A percentile compares a stretch with the other conserved stretches of the same genome.
These are phyloP conservation scores for Beverwykella pulmonaria DNA, from an alignment of 495 filamentous ascomycete genomes.

Conservation along the genomic window DNA sequence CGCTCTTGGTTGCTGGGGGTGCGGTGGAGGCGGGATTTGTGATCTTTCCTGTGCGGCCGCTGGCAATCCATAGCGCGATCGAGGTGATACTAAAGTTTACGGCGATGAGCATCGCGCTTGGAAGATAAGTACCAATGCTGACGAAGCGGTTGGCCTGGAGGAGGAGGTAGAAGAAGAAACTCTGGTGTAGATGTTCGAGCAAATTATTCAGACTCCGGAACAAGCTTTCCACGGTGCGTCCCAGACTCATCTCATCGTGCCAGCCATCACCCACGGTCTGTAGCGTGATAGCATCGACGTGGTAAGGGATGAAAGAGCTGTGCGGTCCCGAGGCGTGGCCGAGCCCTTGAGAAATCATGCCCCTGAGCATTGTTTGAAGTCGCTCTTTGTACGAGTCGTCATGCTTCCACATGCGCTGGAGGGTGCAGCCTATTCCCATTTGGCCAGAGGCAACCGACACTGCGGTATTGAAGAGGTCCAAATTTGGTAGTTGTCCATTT, in stretches of 20 bases:
- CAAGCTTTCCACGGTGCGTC: constrained; percentile 82
- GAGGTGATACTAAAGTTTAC: constrained; percentile 94
- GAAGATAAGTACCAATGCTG: constrained; percentile 95
- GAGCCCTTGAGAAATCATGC: constrained; percentile 88
- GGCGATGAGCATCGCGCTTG: constrained; percentile 94
- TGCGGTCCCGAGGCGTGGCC: constrained; percentile 91
- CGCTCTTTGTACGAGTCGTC: constrained; percentile 79
- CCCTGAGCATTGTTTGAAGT: constrained; percentile 84
- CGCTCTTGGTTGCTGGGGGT: not conserved
- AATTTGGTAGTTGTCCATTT: constrained; percentile 92
- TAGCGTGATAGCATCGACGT: constrained; percentile 93
- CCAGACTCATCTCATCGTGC: constrained; percentile 96
- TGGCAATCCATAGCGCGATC: constrained; percentile 87
- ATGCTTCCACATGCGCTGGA: constrained; percentile 89
- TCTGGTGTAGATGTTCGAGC: constrained; percentile 95
- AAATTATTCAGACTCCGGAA: constrained; percentile 94
- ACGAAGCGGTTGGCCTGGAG: constrained; percentile 91
- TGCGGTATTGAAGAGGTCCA: constrained; percentile 96
- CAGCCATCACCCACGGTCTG: constrained; percentile 87
- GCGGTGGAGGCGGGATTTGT: constrained; percentile 26
- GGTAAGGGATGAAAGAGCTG: constrained; percentile 95
- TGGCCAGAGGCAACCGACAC: constrained; percentile 83
- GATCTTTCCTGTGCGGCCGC: constrained; percentile 53
- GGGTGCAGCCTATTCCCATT: constrained; percentile 79
- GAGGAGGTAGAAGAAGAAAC: constrained; percentile 98